Evolutionary conservation across 129 eudicot genomes (phyloP), one percentile per base, ranked within the genome.

Genomic region (Oenanthe sinensis): DNA sequence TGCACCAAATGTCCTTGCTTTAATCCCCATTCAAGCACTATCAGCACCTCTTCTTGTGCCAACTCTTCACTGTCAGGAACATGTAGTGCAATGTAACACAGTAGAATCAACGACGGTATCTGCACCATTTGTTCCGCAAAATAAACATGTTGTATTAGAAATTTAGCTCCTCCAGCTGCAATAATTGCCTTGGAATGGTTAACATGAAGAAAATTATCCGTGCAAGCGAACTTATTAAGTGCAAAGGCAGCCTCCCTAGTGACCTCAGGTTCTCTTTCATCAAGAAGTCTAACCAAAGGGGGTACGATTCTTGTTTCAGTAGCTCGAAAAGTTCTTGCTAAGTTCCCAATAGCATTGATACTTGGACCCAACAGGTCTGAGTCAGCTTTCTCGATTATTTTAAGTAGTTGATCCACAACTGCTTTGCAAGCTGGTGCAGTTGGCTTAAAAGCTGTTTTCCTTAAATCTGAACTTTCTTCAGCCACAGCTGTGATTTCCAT

Each of bases 401-500:
- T 88, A 26, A 90, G 80, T 45, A 90, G 71, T 55, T 88, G 90
- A 52, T 90, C 92, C 33, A 88, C 86, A 74, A 90, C 90, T 20
- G 90, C 96, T 54, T 88, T 88, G 37, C 86, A 77, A 8, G 91
- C 89, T 52, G 90, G 86, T 39, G 96, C 82, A 1, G 89, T 88
- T n/a, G 96, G 96, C 85, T 90, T 90, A 80, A 88, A 90, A 3
- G 96, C 92, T 0, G 87, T 82, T 16, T 85, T 82, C 76, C 96
- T 83, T 12, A 88, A 36, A 44, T 88, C 92, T 0, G 90, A 58
- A 19, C 86, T 83, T 65, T 83, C 82, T 77, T 88, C 96, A 0
- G 92, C 96, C 26, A 85, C 89, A 1, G 84, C 85, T 0, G 96
- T 88, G 55, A 90, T 90, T 83, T 90, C 96, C 96, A 88, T 85